phyloP scores from a whole-genome alignment of 805 yeast genomes.

The Lipomyces anomalus region DNA sequence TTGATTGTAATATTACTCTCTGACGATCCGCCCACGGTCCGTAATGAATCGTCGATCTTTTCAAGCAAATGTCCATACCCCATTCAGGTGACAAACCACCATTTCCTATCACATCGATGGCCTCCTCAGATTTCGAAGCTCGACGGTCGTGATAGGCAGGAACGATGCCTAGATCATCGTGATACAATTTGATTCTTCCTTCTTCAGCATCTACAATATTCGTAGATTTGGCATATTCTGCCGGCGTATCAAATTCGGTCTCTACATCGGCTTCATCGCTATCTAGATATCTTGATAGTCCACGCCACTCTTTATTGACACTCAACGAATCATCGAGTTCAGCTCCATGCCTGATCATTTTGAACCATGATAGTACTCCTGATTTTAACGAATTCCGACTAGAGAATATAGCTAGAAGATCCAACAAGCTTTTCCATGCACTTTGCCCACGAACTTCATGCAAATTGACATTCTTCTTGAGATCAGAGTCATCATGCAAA shows the following conservation, averaged over 20 bases:
- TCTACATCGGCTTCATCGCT: constrained; percentile 35
- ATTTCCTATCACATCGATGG: constrained; percentile 56
- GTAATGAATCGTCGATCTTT: constrained; percentile 63
- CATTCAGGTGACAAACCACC: constrained; percentile 52
- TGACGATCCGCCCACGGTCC: constrained; percentile 98
- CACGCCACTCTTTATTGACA: constrained; percentile 53
- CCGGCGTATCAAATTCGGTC: constrained; percentile 33
- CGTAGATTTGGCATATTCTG: constrained; percentile 80
- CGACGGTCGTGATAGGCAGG: constrained; percentile 37
- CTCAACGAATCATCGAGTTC: neutral
- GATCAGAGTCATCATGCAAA: neutral
- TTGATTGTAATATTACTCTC: constrained; percentile 53
- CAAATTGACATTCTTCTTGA: neutral
- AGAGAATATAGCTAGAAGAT: constrained; percentile 8
- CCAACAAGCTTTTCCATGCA: constrained; percentile 16
- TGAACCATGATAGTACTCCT: too few species aligned
- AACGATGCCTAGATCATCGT: constrained; percentile 66
- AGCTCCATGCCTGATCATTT: neutral
- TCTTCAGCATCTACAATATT: constrained; percentile 57
- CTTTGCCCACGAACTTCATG: neutral
- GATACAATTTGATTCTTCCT: constrained; percentile 54
- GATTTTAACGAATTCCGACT: constrained; percentile 1
- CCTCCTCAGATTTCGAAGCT: constrained; percentile 35
- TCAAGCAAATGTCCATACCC: constrained; percentile 56
- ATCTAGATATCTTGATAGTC: constrained; percentile 64